Conservation (phyloP, 139 green algal genomes). For the Haematococcus sp. region DNA sequence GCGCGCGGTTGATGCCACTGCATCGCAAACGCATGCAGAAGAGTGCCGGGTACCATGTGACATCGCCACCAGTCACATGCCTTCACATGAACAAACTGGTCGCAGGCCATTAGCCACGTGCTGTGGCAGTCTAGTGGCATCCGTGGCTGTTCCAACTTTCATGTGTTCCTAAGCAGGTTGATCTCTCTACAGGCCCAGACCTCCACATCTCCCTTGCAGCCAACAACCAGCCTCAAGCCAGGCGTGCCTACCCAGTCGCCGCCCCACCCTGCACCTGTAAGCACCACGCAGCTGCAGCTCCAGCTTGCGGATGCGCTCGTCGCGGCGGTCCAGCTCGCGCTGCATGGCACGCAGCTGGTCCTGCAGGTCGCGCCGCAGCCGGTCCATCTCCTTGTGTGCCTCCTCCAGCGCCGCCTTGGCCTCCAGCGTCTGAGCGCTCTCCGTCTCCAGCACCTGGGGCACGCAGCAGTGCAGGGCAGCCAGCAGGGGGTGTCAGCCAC, state of each 20-base stretch:
- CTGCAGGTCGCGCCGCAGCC: slow-evolving; percentile 34
- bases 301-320: slow-evolving; percentile 49
- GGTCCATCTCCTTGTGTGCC: slow-evolving; percentile 41
- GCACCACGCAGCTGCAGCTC: slow-evolving; percentile 50
- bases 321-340: slow-evolving; percentile 36
- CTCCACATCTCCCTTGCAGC: too few relatives aligned
- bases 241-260: too few relatives aligned
- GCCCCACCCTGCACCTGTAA: slow-evolving; percentile 38
- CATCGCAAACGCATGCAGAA: neutral
- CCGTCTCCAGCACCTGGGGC: slow-evolving; percentile 43
- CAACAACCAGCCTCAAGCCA: neutral
- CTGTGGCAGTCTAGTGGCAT: neutral
- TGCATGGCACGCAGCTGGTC: slow-evolving; percentile 30
- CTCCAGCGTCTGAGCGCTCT: slow-evolving; percentile 37
- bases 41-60: neutral
- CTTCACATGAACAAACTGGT: neutral
- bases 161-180: neutral
- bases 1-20: slow-evolving; percentile 33
- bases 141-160: neutral
- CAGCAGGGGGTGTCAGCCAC: neutral
- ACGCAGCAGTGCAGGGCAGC: neutral
- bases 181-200: too few relatives aligned
- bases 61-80: neutral
- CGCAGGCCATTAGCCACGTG: neutral
- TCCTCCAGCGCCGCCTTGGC: slow-evolving; percentile 42